Evolutionary conservation across 192 early-diverging fungal species (phyloP), one percentile per base, ranked within the genome.

Genomic region (Backusella westeae): DNA sequence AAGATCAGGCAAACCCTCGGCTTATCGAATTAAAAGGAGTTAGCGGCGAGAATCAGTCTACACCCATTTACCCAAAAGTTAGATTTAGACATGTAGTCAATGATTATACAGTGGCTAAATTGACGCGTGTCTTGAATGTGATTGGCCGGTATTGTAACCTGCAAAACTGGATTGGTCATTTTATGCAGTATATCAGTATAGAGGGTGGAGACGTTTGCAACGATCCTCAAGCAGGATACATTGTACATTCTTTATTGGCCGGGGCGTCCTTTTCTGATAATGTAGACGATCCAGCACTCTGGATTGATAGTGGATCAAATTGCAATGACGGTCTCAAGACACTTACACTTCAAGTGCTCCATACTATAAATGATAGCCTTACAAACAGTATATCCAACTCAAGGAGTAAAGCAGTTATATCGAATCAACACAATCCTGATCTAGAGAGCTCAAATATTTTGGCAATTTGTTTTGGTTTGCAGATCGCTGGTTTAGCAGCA

Each of bases 61-160:
- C 53, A 15, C 68, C 38, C n/a, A 39, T 53, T 6, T 85, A 79
- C 74, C 79, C 77, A 21, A 67, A 41, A 42, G 39, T 77, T 32
- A 74, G 67, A 19, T 83, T 83, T 42, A 83, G 78, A 72, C 41
- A 85, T 56, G 32, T 81, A n/a, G 59, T 69, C 14, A 72, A 77
- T 0, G 73, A 80, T 41, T 21, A 39, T 41, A 59, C 77, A 12
- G 67, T 32, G 6, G 44, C n/a, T 17, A 53, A 73, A n/a, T n/a
- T 80, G 49, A 66, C 74, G 4, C 68, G 32, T 15, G 69, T 85
- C 32, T 39, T 85, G 8, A 53, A 80, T 32, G 67, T 78, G 1
- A 59, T 85, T 34, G 84, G 81, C 9, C 53, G 74, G 23, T 74
- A 67, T 46, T 72, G 74, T 36, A 73, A 82, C 63, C 6, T 83